A percentile compares a stretch with the other conserved stretches of the same genome.
phyloP scores from a whole-genome alignment of 2,329 filamentous ascomycete genomes.

The Amphichorda felina region DNA sequence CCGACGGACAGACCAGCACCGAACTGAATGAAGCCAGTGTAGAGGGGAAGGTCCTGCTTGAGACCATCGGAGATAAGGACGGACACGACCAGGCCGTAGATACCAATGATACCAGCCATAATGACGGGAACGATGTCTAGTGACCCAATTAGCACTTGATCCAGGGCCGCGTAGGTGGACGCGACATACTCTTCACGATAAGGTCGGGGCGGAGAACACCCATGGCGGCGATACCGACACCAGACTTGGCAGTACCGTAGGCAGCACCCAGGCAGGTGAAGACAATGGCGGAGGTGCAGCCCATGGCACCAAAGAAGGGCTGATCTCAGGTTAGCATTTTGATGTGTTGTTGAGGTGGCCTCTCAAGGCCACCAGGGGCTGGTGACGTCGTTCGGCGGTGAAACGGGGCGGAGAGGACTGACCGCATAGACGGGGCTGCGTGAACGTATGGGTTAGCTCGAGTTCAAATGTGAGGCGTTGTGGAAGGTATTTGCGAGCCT shows the following conservation, averaged over 20 bases:
- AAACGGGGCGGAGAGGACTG: constrained; percentile 42
- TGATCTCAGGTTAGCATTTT: constrained; percentile 24
- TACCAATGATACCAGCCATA: constrained; percentile 99
- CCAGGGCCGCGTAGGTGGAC: background rate
- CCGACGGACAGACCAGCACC: constrained; percentile 75
- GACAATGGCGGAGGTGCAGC: constrained; percentile 92
- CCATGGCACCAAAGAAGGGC: constrained; percentile 95
- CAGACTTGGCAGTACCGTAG: constrained; percentile 98
- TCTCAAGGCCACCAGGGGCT: background rate
- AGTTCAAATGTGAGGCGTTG: background rate
- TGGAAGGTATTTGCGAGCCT: background rate
- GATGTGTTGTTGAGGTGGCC: constrained; percentile 6
- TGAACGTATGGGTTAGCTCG: constrained; percentile 28
- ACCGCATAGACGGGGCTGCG: constrained; percentile 95
- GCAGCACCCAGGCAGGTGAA: constrained; percentile 95
- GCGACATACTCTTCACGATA: constrained; percentile 90
- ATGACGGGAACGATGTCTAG: constrained; percentile 98
- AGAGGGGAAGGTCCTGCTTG: constrained; percentile 59
- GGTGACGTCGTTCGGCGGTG: constrained; percentile 18
- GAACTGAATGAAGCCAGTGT: constrained; percentile 76
- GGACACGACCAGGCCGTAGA: constrained; percentile 85
- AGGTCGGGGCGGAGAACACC: constrained; percentile 95
- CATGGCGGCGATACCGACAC: constrained; percentile 97
- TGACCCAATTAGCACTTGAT: constrained; percentile 7
- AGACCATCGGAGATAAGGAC: constrained; percentile 77